phyloP scores from a whole-genome alignment of 495 filamentous ascomycete species.

The Penicillium samsonianum region DNA sequence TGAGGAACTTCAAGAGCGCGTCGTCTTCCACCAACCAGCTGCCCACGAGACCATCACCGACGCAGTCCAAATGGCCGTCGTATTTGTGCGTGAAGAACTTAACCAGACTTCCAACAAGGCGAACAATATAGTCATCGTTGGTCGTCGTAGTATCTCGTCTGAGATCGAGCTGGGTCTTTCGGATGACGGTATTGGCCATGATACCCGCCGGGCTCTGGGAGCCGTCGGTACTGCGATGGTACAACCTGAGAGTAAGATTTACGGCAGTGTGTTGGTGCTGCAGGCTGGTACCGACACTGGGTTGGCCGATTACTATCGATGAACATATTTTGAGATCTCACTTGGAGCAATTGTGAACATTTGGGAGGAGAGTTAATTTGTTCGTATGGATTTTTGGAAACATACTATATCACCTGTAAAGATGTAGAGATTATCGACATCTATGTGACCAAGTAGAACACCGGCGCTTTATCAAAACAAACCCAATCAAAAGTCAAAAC shows the following conservation, averaged over 20 bases:
- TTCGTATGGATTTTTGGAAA: neutral
- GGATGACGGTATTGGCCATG: conserved; percentile 38
- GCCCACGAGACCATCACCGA: conserved; percentile 17
- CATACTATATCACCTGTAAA: neutral
- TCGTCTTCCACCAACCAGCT: conserved; percentile 55
- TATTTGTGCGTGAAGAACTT: conserved; percentile 58
- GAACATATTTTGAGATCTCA: neutral
- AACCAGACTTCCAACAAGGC: conserved; percentile 64
- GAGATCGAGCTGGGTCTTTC: conserved; percentile 16
- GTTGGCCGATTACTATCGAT: conserved; percentile 9
- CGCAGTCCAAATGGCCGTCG: conserved; percentile 36
- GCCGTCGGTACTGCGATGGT: conserved; percentile 62
- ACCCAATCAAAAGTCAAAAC: neutral
- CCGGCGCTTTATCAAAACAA: neutral
- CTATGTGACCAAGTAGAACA: neutral
- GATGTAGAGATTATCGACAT: neutral
- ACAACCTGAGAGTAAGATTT: conserved; percentile 56
- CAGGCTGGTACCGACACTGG: conserved; percentile 53
- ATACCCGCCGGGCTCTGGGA: conserved; percentile 66
- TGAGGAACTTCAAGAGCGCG: conserved; percentile 54
- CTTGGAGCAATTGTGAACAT: neutral
- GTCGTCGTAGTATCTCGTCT: conserved; percentile 48
- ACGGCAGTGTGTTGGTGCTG: conserved; percentile 76
- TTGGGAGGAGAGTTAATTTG: neutral
- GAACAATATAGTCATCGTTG: conserved; percentile 78